A percentile compares a stretch with the other conserved stretches of the same genome.
Conservation (phyloP, 2,329 filamentous ascomycete genomes). For the Penicillium thymicola region DNA sequence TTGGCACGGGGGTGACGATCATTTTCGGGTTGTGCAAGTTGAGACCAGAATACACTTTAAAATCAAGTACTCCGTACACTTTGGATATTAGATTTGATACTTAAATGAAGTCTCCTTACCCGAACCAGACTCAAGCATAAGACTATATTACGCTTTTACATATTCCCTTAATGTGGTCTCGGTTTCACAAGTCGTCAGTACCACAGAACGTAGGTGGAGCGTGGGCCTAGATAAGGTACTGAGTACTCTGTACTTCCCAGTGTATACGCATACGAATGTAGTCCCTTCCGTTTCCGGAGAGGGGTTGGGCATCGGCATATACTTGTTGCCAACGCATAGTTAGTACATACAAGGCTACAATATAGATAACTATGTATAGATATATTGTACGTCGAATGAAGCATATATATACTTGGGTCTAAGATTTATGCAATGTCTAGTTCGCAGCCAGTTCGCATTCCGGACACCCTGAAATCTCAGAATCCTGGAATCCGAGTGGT, state of each 20-base stretch:
- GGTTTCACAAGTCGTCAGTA: slow-evolving; percentile 5
- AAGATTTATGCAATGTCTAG: neutral
- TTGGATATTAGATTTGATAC: neutral
- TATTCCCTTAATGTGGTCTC: neutral
- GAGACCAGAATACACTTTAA: neutral
- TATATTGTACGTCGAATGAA: neutral
- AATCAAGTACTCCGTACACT: neutral
- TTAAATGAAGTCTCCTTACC: slow-evolving; percentile 5
- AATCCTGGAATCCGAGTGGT: neutral
- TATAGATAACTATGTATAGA: neutral
- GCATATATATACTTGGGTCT: neutral
- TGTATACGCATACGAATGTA: neutral
- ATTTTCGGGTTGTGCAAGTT: slow-evolving; percentile 9
- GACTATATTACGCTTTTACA: neutral
- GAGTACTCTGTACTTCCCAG: neutral
- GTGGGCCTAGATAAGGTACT: neutral
- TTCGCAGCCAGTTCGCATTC: slow-evolving; percentile 9
- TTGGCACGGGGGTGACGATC: slow-evolving; percentile 17
- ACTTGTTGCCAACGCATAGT: slow-evolving; percentile 1
- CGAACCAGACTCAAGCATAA: slow-evolving; percentile 6
- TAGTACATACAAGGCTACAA: neutral
- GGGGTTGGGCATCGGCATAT: slow-evolving; percentile 7
- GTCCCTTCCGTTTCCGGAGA: slow-evolving; percentile 12
- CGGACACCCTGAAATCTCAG: neutral
- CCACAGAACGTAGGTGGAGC: neutral